Evolutionary conservation across 306 rosid genomes (phyloP), one percentile per base, ranked within the genome.

Genomic region (Vigna reflexopilosa): DNA sequence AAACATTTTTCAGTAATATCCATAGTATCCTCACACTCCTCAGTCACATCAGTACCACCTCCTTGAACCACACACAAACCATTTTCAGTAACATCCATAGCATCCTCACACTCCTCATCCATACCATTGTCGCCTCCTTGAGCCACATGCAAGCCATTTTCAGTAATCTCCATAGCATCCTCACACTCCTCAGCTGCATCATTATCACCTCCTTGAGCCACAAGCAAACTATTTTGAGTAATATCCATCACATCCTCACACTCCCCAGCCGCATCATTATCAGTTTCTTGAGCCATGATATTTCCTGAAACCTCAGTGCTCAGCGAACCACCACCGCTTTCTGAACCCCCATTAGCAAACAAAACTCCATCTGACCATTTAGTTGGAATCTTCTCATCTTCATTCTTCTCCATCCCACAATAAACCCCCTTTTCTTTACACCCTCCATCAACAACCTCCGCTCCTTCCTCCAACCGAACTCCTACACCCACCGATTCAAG

Each of bases 361-460:
- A 12, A 38, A 9, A 67, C 44, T 54, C 59, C 85, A 65, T 49
- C 67, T 2, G 73, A 73, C 72, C 75, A 32, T 47, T 75, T 85
- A 16, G 7, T 70, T 5, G 6, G 24, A 28, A 2, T 67, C 47
- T 30, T 48, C 45, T n/a, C 26, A 58, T 57, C 73, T 54, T 77
- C 83, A 49, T 45, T 32, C 81, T 52, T 64, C 70, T 20, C 76
- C 67, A 42, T 12, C 65, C 49, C 59, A 17, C 77, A 9, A 0
- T 64, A 77, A 56, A 75, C 58, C 17, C 15, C 15, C 12, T 72
- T 73, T 2, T 6, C 61, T 56, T 75, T 70, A 81, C 70, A 26
- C 19, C 40, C 83, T 40, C 80, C 78, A 64, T 68, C 81, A 78
- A 51, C 72, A 71, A 49, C 44, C n/a, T 52, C 85, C 49, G 11